These are phyloP conservation scores for Lasiodiplodia theobromae DNA, from an alignment of 2,329 filamentous ascomycete species.

Conservation along the genomic window DNA sequence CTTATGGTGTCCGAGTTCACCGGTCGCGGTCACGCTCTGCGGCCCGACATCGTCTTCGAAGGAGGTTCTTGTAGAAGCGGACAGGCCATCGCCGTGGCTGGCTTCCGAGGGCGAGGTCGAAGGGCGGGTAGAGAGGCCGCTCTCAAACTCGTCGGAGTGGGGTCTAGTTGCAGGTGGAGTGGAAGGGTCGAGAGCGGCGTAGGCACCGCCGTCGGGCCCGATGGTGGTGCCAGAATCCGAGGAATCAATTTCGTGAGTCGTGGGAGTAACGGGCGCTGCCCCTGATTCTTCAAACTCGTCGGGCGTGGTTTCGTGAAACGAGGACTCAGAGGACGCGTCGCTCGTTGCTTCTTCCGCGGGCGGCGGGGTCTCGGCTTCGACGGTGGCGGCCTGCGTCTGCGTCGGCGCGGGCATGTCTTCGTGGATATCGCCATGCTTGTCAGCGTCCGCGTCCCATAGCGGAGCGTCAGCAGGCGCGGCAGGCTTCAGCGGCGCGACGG, in stretches of 20 bases:
- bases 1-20: neutral
- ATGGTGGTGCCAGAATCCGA: slow-evolving; percentile 45
- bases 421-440: neutral
- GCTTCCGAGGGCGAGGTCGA: slow-evolving; percentile 47
- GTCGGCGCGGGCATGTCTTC: neutral
- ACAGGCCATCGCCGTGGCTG: slow-evolving; percentile 40
- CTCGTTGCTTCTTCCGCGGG: slow-evolving; percentile 12
- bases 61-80: slow-evolving; percentile 47
- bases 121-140: slow-evolving; percentile 40
- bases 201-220: slow-evolving; percentile 35
- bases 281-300: slow-evolving; percentile 2
- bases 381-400: neutral
- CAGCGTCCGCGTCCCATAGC: neutral
- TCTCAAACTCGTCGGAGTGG: slow-evolving; percentile 28
- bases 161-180: slow-evolving; percentile 3
- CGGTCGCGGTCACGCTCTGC: neutral
- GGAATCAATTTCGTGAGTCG: slow-evolving; percentile 33
- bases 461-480: neutral
- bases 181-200: neutral
- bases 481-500: slow-evolving; percentile 3
- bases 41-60: slow-evolving; percentile 42
- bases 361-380: neutral
- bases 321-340: neutral
- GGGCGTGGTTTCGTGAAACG: slow-evolving; percentile 9
- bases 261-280: slow-evolving; percentile 15